Conservation (phyloP, 2,329 filamentous ascomycete genomes). For the Pleoardoris graminearum region DNA sequence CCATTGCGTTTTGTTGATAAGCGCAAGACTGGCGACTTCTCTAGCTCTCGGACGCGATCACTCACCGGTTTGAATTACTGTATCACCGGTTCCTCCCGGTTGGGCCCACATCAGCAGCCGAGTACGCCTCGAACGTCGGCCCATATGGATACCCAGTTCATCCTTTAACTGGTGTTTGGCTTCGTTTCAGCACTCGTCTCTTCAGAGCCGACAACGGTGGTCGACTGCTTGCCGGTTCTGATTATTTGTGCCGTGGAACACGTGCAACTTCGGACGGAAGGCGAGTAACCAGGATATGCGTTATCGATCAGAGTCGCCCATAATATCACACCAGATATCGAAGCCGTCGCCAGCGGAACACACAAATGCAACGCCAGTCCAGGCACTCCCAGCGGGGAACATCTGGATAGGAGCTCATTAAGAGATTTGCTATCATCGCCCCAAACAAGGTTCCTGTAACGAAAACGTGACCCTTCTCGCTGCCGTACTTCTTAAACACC, state of each 20-base stretch:
- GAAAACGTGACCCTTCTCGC: constrained; percentile 36
- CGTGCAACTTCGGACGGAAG: constrained; percentile 39
- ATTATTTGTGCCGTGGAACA: constrained; percentile 35
- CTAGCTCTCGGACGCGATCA: constrained; percentile 20
- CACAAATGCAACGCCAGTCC: constrained; percentile 42
- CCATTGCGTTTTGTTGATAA: too few species aligned
- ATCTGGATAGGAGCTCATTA: constrained; percentile 42
- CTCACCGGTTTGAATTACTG: constrained; percentile 35
- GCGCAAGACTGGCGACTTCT: not conserved
- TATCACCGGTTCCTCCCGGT: constrained; percentile 36
- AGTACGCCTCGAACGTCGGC: constrained; percentile 38
- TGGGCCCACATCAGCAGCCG: constrained; percentile 32
- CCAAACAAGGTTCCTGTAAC: constrained; percentile 41
- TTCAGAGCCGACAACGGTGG: constrained; percentile 33
- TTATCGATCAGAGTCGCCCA: constrained; percentile 35
- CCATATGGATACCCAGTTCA: constrained; percentile 39
- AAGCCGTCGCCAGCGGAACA: constrained; percentile 40
- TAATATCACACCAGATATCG: constrained; percentile 38
- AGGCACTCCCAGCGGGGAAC: constrained; percentile 40
- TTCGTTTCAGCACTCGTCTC: constrained; percentile 26
- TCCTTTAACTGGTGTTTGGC: constrained; percentile 28
- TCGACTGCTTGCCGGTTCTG: constrained; percentile 43
- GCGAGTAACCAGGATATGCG: constrained; percentile 38
- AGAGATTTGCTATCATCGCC: constrained; percentile 43
- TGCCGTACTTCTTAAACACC: constrained; percentile 33